Conservation (phyloP, 345 rosid species). For the Balakata baccata region DNA sequence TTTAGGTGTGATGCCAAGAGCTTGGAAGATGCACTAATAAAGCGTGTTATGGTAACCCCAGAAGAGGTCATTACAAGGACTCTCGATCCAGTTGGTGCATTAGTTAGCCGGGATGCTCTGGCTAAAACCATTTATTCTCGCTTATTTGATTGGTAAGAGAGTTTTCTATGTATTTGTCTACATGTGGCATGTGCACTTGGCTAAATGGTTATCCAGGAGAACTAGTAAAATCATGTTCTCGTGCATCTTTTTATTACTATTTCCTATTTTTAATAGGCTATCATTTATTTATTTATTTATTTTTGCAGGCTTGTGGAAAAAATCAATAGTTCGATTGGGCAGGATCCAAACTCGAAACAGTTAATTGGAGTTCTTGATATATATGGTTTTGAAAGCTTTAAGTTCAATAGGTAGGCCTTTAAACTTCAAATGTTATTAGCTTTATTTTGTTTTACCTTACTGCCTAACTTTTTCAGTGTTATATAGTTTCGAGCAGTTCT, state of each 20-base stretch:
- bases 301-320: constrained; percentile 86
- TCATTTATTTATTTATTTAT: constrained; percentile 19
- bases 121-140: constrained; percentile 96
- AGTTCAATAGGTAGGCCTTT: constrained; percentile 72
- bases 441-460: constrained; percentile 1
- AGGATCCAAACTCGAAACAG: constrained; percentile 95
- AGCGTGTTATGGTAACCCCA: constrained; percentile 99
- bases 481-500: constrained; percentile 92
- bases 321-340: constrained; percentile 91
- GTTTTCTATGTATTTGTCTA: constrained; percentile 4
- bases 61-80: constrained; percentile 96
- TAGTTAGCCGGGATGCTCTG: constrained; percentile 87
- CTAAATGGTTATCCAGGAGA: neutral
- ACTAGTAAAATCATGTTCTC: constrained; percentile 6
- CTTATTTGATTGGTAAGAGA: constrained; percentile 90
- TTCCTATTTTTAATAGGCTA: neutral
- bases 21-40: constrained; percentile 88
- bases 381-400: constrained; percentile 97
- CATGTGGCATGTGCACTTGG: neutral
- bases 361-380: constrained; percentile 98
- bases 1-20: constrained; percentile 78
- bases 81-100: constrained; percentile 83
- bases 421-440: constrained; percentile 22
- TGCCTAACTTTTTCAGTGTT: constrained; percentile 24
- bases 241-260: neutral